Evolutionary conservation across 805 yeast species (phyloP), one percentile per base, ranked within the genome.

Genomic region (Candida koratica): DNA sequence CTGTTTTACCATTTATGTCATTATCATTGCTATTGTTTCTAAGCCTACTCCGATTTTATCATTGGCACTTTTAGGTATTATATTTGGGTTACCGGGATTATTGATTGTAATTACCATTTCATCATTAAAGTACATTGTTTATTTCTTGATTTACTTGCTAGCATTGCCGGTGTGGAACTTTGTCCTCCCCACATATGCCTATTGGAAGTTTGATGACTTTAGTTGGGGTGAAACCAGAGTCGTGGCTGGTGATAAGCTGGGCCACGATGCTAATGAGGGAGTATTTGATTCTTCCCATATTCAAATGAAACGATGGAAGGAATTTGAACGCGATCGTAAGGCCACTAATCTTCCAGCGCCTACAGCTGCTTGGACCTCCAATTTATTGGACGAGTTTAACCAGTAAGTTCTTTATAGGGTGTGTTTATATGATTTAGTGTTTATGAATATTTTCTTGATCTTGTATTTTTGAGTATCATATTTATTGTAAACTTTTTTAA

Each of bases 151-250:
- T 39, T 89, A 89, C 55, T 59, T 88, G 18, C 1, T 76, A 14
- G 93, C 96, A 1, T 72, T 89, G 42, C 96, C 96, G n/a, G 71
- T 89, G 38, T 89, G 97, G 97, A 89, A 88, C 59, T 82, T 89
- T 52, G 78, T 87, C 4, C 68, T 89, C 31, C 97, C 97, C 2
- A 53, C 79, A 9, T 87, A 89, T 59, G 83, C 96, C 0, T 88
- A 71, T 57, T 89, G 97, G 97, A 87, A 87, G 53, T 87, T 88
- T 61, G 97, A 89, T 60, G 96, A 89, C 56, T 89, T 89, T 61
- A 79, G 88, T 56, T 89, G 97, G 97, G 96, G 97, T 54, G 95
- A 86, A 41, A 89, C 96, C 2, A 73, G 96, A 67, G 73, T 80
- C n/a, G 77, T 87, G 33, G 73, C 74, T 17, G 85, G 75, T 27